phyloP scores from a whole-genome alignment of 2,329 filamentous ascomycete species.

The Cordyceps cateniannulata region DNA sequence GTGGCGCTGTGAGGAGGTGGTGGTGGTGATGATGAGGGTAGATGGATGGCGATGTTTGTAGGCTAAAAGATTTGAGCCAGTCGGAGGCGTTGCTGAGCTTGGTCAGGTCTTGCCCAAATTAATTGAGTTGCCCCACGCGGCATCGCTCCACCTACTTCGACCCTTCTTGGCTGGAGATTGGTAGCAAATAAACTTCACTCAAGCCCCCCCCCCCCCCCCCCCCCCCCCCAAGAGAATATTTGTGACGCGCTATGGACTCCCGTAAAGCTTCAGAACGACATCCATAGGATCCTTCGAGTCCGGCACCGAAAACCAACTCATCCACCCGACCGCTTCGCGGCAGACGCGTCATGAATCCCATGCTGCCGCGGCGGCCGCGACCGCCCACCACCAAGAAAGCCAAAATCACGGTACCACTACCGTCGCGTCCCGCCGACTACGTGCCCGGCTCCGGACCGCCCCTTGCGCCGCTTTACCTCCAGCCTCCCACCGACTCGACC shows the following conservation, averaged over 20 bases:
- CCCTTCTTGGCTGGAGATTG: too few species aligned
- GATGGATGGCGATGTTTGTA: background rate
- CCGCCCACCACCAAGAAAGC: background rate
- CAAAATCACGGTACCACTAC: background rate
- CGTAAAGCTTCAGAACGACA: too few species aligned
- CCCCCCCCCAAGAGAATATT: too few species aligned
- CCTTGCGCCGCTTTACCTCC: conserved; percentile 39
- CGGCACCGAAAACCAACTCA: too few species aligned
- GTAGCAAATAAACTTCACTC: too few species aligned
- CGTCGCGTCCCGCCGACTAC: conserved; percentile 27
- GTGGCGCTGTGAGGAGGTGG: background rate
- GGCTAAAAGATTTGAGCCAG: background rate
- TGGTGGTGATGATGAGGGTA: too few species aligned
- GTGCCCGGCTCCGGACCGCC: conserved; percentile 41
- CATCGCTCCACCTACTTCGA: too few species aligned
- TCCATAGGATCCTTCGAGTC: too few species aligned
- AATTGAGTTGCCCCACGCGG: background rate
- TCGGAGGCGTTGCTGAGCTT: background rate
- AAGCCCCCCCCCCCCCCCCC: too few species aligned
- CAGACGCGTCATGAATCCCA: background rate
- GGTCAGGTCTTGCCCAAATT: background rate
- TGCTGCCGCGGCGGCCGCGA: background rate
- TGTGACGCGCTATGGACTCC: too few species aligned
- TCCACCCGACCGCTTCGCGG: background rate
- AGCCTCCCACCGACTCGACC: conserved; percentile 42